phyloP scores from a whole-genome alignment of 352 stramenopile species.

The Globisporangium iwayamae region DNA sequence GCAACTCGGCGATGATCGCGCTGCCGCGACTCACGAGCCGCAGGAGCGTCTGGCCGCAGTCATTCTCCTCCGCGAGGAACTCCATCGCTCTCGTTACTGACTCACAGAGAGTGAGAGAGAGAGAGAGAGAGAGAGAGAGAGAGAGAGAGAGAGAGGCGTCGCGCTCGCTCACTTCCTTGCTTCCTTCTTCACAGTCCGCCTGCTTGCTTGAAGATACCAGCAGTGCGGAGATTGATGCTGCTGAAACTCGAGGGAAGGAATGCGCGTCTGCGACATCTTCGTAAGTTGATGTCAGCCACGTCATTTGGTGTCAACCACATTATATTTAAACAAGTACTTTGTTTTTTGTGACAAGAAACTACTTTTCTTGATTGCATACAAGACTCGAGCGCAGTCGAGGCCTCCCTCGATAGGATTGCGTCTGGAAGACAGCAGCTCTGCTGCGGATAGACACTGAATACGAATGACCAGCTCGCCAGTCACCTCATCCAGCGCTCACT shows the following conservation, averaged over 20 bases:
- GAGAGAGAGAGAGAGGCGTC: not conserved
- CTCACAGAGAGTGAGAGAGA: not conserved
- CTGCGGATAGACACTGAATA: no score
- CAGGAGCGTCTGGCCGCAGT: constrained; percentile 94
- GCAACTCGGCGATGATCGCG: constrained; percentile 91
- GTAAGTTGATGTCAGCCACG: no score
- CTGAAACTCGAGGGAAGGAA: constrained; percentile 7
- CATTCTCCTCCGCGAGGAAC: constrained; percentile 90
- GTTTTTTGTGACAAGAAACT: no score
- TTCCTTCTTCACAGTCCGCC: not conserved
- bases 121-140: constrained; percentile 7
- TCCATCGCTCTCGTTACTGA: constrained; percentile 44
- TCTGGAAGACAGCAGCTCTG: no score
- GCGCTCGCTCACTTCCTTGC: not conserved
- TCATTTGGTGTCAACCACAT: no score
- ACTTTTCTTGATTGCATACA: no score
- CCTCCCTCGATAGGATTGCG: no score
- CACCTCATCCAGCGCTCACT: no score
- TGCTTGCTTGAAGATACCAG: constrained; percentile 8
- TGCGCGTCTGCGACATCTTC: not conserved
- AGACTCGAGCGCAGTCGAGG: no score
- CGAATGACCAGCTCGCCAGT: no score
- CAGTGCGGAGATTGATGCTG: not conserved
- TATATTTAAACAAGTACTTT: no score
- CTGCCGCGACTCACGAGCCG: constrained; percentile 88